Conservation (phyloP, 139 green algal species). For the Chlamydomonas incerta region DNA sequence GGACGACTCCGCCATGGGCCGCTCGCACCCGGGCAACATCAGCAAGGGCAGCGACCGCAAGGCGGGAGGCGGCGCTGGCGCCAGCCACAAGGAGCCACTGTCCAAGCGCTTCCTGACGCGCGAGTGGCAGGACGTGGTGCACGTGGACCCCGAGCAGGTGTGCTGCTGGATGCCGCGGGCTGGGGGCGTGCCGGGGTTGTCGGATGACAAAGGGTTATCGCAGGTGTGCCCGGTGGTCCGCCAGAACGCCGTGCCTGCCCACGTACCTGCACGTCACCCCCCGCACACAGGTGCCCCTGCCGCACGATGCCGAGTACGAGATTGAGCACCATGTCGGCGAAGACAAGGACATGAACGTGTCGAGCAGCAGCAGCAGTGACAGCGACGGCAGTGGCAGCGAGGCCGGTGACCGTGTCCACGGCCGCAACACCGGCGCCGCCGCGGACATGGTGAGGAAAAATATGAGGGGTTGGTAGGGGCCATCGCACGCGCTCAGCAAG, state of each 20-base stretch:
- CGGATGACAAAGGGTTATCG: too few species aligned
- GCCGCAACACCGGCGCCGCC: conserved; percentile 27
- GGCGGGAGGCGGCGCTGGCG: not conserved
- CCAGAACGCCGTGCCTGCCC: not conserved
- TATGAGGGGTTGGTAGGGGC: too few species aligned
- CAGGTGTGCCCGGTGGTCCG: too few species aligned
- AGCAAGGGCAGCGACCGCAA: not conserved
- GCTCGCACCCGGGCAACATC: not conserved
- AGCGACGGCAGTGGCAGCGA: conserved; percentile 5
- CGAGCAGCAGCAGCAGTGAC: not conserved
- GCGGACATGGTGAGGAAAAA: conserved; percentile 18
- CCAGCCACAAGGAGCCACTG: not conserved
- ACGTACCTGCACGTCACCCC: not conserved
- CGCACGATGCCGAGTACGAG: conserved; percentile 38
- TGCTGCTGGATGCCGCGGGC: too few species aligned
- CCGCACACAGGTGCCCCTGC: conserved; percentile 21
- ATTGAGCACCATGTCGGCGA: conserved; percentile 30
- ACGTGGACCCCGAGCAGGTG: conserved; percentile 38
- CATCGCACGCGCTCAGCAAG: too few species aligned
- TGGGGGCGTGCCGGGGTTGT: too few species aligned
- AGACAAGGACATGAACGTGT: conserved; percentile 39
- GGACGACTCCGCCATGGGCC: conserved; percentile 33
- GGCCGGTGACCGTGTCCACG: not conserved
- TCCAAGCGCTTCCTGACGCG: not conserved
- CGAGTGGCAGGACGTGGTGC: conserved; percentile 28